Base-by-base conservation (phyloP, 495 filamentous ascomycete genomes). In the Neurospora sp. region DNA sequence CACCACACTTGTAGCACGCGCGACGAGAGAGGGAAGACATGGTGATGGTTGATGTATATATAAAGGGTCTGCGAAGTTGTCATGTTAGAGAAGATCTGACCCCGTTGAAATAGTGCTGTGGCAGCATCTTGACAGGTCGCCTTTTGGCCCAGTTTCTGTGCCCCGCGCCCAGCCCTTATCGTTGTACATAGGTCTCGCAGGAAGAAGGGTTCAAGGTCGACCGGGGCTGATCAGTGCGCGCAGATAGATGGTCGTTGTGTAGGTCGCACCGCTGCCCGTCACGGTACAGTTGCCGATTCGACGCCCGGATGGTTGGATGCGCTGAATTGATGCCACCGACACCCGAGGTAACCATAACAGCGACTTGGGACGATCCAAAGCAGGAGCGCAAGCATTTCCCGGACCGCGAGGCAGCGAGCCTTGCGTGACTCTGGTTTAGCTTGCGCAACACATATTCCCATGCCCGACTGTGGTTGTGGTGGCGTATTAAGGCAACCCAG, bases 1-100 rank as follows among this genome's bases (percentile, higher is more conserved):
- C 97, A 84, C 96, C 96, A 88, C 96, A 99, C 87, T 99, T 99
- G 89, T 98, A 99, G 90, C 96, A 99, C 75, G 95, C 96, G 83
- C 96, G 93, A 83, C 96, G 93, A 82, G 94, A 95, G 81, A 98
- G 89, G 78, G 96, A 97, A 86, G 94, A 95, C 90, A 94, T 96
- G 76, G 77, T 82, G 78, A 82, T 62, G 6, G 42, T 28, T 10
- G 34, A 31, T 34, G 54, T 34, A 37, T 72, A 38, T 72, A 37
- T 69, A 34, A 24, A 34, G 59, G 36, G 34, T 62, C 54, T 62
- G 54, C 3, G 5, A 62, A 34, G 13, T 28, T 62, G 28, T 8
- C 54, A 34, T 31, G 54, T 62, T 62, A 62, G 54, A 62, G 5
- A 62, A 15, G 54, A 62, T 62, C 54, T 34, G 54, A 31, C 5